These are phyloP conservation scores for Sambucus nigra DNA, from an alignment of 129 eudicot genomes.

Conservation along the genomic window DNA sequence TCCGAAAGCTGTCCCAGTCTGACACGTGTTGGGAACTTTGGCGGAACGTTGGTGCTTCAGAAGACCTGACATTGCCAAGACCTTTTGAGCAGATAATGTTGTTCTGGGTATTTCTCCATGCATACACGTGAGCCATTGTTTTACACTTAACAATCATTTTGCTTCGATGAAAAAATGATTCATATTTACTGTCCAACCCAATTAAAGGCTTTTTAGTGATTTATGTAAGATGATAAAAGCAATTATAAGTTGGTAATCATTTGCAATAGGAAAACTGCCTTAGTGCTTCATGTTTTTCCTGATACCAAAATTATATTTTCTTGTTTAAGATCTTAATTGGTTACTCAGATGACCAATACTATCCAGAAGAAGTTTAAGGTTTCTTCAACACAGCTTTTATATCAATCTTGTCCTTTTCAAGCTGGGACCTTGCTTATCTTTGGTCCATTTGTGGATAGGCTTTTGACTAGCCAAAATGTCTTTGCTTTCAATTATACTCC, in stretches of 20 bases:
- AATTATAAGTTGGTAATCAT: neutral
- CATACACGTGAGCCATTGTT: neutral
- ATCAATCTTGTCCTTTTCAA: constrained; percentile 43
- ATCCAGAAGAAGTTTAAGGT: constrained; percentile 46
- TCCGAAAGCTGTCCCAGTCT: no score
- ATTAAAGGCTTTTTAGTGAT: neutral
- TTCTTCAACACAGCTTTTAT: constrained; percentile 49
- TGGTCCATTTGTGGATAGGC: constrained; percentile 43
- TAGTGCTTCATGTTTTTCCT: neutral
- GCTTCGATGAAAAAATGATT: neutral
- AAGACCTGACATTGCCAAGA: no score
- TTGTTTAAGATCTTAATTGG: constrained; percentile 21
- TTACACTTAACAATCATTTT: neutral
- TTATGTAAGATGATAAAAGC: neutral
- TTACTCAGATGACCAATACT: constrained; percentile 43
- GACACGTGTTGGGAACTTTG: no score
- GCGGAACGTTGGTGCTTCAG: no score
- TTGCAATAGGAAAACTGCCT: neutral
- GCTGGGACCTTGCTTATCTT: constrained; percentile 33
- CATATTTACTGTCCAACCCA: neutral
- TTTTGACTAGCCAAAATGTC: constrained; percentile 35
- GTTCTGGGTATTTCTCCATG: neutral
- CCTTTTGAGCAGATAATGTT: neutral
- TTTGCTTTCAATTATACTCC: constrained; percentile 35
- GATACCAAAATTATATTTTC: neutral